phyloP scores from a whole-genome alignment of 2,329 filamentous ascomycete species.

The Fusarium keratoplasticum region DNA sequence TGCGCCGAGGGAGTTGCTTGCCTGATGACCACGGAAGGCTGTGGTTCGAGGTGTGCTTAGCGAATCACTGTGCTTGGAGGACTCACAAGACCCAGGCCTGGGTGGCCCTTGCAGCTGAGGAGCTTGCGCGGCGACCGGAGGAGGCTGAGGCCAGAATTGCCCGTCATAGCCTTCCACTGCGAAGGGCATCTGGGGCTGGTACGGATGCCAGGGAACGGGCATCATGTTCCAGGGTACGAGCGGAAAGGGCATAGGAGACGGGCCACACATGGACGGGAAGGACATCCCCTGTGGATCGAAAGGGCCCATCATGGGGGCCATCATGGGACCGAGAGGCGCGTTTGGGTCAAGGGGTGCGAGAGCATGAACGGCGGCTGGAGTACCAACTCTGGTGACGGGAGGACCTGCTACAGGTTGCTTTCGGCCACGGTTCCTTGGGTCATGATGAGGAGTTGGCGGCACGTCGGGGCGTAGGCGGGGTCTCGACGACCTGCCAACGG shows the following conservation, averaged over 20 bases:
- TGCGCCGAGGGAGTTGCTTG: background rate
- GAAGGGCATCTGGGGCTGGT: background rate
- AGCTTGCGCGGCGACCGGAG: background rate
- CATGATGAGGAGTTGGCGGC: conserved; percentile 29
- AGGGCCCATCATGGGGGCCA: background rate
- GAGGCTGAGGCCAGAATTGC: conserved; percentile 6
- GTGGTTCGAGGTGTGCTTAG: background rate
- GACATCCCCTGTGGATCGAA: background rate
- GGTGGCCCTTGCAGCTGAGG: background rate
- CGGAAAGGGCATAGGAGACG: conserved; percentile 15
- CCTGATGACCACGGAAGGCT: background rate
- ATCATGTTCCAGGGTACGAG: conserved; percentile 18
- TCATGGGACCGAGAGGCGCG: background rate
- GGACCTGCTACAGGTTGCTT: background rate
- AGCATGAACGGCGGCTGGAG: background rate
- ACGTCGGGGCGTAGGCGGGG: background rate
- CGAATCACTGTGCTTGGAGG: conserved; percentile 1
- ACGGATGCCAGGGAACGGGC: background rate
- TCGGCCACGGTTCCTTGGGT: conserved; percentile 14
- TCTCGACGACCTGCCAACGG: conserved; percentile 9
- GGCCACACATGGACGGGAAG: background rate
- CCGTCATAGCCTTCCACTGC: background rate
- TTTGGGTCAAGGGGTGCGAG: background rate
- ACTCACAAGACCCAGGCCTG: background rate
- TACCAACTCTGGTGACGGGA: background rate